These are phyloP conservation scores for Penicillium paneum DNA, from an alignment of 2,329 filamentous ascomycete genomes.

Conservation along the genomic window DNA sequence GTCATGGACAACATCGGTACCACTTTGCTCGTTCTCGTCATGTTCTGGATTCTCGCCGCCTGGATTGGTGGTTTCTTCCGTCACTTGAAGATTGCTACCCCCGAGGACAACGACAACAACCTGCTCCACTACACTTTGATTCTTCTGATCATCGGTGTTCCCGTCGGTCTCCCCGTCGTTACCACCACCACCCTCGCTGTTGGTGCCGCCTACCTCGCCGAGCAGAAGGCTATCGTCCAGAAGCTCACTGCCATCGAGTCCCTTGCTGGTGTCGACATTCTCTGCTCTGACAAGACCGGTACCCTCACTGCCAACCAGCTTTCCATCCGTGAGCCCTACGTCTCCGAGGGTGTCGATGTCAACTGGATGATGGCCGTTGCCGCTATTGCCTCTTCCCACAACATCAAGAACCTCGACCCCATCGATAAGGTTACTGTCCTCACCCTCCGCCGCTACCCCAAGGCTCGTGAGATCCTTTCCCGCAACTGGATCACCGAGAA, in stretches of 20 bases:
- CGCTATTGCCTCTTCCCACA: slow-evolving; percentile 73
- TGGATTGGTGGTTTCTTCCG: slow-evolving; percentile 81
- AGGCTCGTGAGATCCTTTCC: slow-evolving; percentile 70
- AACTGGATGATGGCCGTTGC: slow-evolving; percentile 84
- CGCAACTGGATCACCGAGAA: slow-evolving; percentile 74
- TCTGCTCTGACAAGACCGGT: slow-evolving; percentile 80
- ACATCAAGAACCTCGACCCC: slow-evolving; percentile 73
- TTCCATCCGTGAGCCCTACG: slow-evolving; percentile 72
- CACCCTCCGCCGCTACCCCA: slow-evolving; percentile 72
- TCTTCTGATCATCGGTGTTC: slow-evolving; percentile 73
- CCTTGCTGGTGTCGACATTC: slow-evolving; percentile 69
- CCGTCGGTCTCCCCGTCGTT: slow-evolving; percentile 75
- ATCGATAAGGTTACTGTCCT: slow-evolving; percentile 78
- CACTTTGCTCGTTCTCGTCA: slow-evolving; percentile 68
- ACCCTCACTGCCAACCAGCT: slow-evolving; percentile 63
- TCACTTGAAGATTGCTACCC: slow-evolving; percentile 57
- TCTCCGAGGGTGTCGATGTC: slow-evolving; percentile 71
- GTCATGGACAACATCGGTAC: slow-evolving; percentile 82
- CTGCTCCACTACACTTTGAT: slow-evolving; percentile 67
- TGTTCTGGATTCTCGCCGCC: slow-evolving; percentile 70
- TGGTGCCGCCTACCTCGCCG: slow-evolving; percentile 71
- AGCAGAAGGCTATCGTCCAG: slow-evolving; percentile 76
- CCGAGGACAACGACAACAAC: slow-evolving; percentile 56
- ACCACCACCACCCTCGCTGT: slow-evolving; percentile 75
- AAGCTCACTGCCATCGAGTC: slow-evolving; percentile 77